Conservation (phyloP, 2,329 filamentous ascomycete genomes). For the Penicillium glabrum region DNA sequence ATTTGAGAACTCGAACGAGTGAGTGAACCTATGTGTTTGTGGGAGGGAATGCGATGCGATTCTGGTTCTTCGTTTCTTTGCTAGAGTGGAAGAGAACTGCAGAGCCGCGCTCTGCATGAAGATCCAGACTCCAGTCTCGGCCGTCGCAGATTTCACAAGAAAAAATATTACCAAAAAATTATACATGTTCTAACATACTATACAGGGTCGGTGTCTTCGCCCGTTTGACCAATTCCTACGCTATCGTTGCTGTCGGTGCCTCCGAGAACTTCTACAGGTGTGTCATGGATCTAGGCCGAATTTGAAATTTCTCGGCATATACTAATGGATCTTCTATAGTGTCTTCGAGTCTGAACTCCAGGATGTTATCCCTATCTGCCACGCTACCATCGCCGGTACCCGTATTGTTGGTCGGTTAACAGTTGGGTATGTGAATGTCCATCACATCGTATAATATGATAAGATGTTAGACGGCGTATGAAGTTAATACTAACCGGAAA, state of each 20-base stretch:
- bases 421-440: constrained; percentile 62
- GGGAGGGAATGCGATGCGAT: not conserved
- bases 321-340: constrained; percentile 45
- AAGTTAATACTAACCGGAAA: constrained; percentile 1
- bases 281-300: constrained; percentile 13
- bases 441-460: not conserved
- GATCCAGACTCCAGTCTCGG: not conserved
- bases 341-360: constrained; percentile 97
- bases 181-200: constrained; percentile 2
- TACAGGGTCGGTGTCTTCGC: constrained; percentile 90
- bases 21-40: constrained; percentile 9
- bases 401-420: constrained; percentile 95
- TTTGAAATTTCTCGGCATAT: not conserved
- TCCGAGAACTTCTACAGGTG: constrained; percentile 98
- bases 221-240: constrained; percentile 96
- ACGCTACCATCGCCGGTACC: constrained; percentile 94
- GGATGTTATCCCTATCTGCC: constrained; percentile 95
- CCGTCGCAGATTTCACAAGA: not conserved
- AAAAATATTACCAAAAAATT: not conserved
- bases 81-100: not conserved
- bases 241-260: constrained; percentile 87
- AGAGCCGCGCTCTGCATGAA: not conserved
- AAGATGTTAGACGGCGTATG: not conserved
- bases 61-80: not conserved
- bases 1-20: constrained; percentile 54